These are phyloP conservation scores for Macadamia integrifolia DNA, from an alignment of 164 flowering plant species.

Conservation along the genomic window DNA sequence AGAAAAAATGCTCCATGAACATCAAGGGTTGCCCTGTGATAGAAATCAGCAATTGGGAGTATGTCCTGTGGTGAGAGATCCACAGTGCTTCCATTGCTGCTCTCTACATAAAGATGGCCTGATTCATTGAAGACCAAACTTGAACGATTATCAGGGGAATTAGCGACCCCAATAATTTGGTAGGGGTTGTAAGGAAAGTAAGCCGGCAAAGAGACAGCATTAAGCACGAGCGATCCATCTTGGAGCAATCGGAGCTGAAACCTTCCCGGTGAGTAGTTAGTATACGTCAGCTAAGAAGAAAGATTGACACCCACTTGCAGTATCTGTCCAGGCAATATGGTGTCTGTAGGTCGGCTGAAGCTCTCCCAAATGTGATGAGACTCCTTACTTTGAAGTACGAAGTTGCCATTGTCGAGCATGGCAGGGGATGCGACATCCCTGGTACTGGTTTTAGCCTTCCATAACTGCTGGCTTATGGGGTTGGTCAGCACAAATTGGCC, in stretches of 20 bases:
- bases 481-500: constrained; percentile 8
- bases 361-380: not conserved
- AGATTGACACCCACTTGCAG: not conserved
- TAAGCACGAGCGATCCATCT: not conserved
- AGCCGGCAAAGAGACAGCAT: not conserved
- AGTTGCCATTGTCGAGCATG: not conserved
- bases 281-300: not conserved
- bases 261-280: not conserved
- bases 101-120: not conserved
- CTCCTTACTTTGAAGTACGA: not conserved
- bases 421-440: not conserved
- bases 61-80: not conserved
- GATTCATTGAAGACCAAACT: not conserved
- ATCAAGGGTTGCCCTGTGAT: not conserved
- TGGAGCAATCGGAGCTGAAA: not conserved
- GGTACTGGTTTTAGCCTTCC: not conserved
- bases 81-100: not conserved
- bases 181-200: not conserved
- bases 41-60: not conserved
- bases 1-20: not conserved
- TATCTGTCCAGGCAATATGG: not conserved
- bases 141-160: not conserved
- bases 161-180: not conserved
- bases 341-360: not conserved
- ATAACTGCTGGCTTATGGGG: not conserved